phyloP scores from a whole-genome alignment of 495 filamentous ascomycete species.

The Penicillium crystallinum region DNA sequence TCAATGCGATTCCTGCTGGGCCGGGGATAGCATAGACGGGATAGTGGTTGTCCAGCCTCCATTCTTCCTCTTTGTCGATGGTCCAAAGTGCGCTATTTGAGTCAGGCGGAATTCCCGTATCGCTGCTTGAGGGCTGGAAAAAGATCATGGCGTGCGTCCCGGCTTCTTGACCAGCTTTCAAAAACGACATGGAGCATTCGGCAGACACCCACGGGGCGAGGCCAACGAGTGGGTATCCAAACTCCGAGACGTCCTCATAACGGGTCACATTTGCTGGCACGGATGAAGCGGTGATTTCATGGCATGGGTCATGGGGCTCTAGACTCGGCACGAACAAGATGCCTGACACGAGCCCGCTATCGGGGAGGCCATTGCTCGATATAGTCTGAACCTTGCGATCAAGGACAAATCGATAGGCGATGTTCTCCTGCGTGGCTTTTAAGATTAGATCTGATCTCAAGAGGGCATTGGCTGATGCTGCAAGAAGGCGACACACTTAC shows the following conservation, averaged over 20 bases:
- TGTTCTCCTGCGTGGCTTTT: conserved; percentile 43
- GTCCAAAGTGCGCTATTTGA: conserved; percentile 57
- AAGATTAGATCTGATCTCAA: not conserved
- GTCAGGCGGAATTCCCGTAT: conserved; percentile 54
- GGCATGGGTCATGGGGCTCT: conserved; percentile 50
- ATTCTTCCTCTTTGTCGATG: conserved; percentile 55
- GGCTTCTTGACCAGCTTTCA: conserved; percentile 54
- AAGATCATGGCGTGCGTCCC: conserved; percentile 66
- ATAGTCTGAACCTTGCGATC: conserved; percentile 63
- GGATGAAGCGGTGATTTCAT: conserved; percentile 47
- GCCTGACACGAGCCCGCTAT: conserved; percentile 57
- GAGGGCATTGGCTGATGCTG: not conserved
- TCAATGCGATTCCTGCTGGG: conserved; percentile 55
- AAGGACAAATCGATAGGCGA: conserved; percentile 59
- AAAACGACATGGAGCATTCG: conserved; percentile 63
- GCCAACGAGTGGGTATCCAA: conserved; percentile 57
- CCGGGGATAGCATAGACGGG: conserved; percentile 84
- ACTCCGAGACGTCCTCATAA: conserved; percentile 56
- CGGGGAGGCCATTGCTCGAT: conserved; percentile 52
- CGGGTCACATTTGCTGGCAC: conserved; percentile 74
- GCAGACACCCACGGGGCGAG: conserved; percentile 83
- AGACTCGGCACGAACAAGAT: conserved; percentile 80
- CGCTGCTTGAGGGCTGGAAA: conserved; percentile 56
- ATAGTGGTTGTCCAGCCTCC: conserved; percentile 59
- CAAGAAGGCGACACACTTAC: conserved; percentile 20